Conservation (phyloP, 139 green algal genomes). For the Picochlorum sp. region DNA sequence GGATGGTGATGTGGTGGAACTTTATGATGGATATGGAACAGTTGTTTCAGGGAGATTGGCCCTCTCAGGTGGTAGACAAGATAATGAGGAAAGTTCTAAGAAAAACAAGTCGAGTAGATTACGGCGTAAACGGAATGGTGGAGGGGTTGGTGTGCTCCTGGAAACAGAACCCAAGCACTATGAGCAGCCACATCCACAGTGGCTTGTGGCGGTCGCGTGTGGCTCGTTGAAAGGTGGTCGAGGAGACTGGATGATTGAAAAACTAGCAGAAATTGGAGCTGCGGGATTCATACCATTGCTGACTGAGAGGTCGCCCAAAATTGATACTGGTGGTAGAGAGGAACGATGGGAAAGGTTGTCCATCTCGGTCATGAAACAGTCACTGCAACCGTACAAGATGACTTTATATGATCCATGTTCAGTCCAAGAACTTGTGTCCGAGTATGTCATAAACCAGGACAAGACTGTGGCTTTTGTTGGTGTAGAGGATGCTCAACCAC, state of each 20-base stretch:
- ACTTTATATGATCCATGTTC: slow-evolving; percentile 25
- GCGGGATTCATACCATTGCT: slow-evolving; percentile 57
- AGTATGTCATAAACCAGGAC: background rate
- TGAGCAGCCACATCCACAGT: background rate
- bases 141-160: background rate
- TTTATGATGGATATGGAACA: slow-evolving; percentile 62
- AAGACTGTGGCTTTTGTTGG: slow-evolving; percentile 29
- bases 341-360: slow-evolving; percentile 65
- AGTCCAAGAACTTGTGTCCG: slow-evolving; percentile 25
- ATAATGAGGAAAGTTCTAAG: background rate
- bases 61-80: background rate
- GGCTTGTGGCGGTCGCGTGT: slow-evolving; percentile 35
- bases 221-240: slow-evolving; percentile 71
- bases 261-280: slow-evolving; percentile 76
- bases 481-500: slow-evolving; percentile 35
- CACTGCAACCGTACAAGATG: slow-evolving; percentile 53
- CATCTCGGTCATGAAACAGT: slow-evolving; percentile 76
- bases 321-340: slow-evolving; percentile 17
- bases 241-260: slow-evolving; percentile 86
- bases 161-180: background rate
- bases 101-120: background rate
- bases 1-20: slow-evolving; percentile 49
- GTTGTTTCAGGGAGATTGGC: slow-evolving; percentile 17
- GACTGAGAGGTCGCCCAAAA: slow-evolving; percentile 46
- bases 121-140: background rate